phyloP scores from a whole-genome alignment of 805 yeast species.

The Trichomonascus vanleenenianus region DNA sequence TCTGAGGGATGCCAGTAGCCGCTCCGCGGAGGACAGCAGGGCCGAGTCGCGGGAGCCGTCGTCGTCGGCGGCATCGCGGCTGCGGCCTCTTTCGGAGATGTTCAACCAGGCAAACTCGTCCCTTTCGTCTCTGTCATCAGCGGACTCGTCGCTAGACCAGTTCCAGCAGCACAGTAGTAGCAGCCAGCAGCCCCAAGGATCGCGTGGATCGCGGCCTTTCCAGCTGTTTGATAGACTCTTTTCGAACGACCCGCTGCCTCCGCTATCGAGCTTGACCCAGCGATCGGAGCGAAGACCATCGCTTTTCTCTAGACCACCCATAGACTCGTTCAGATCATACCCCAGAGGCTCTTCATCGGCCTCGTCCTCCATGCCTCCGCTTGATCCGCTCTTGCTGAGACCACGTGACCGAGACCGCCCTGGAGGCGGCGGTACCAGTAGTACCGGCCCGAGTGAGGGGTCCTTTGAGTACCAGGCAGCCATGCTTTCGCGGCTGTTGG shows the following conservation, averaged over 20 bases:
- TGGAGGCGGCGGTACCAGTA: not conserved
- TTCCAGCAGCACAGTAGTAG: too few species aligned
- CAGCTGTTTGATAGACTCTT: too few species aligned
- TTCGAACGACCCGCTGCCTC: not conserved
- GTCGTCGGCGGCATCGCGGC: not conserved
- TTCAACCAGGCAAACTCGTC: not conserved
- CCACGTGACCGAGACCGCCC: too few species aligned
- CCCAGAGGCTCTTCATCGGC: not conserved
- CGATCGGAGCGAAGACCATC: not conserved
- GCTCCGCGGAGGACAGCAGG: not conserved
- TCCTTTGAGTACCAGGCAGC: constrained; percentile 32
- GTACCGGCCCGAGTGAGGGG: not conserved
- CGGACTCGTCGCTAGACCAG: too few species aligned
- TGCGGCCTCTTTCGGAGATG: not conserved
- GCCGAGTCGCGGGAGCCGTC: not conserved
- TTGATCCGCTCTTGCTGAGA: not conserved
- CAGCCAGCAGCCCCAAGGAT: too few species aligned
- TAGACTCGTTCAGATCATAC: not conserved
- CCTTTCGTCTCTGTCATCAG: not conserved
- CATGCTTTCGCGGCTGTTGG: constrained; percentile 36
- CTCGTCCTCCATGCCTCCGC: not conserved
- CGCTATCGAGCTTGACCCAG: not conserved
- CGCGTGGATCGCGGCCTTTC: too few species aligned
- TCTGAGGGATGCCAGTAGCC: too few species aligned
- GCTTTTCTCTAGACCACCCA: not conserved